Evolutionary conservation across 2,329 filamentous ascomycete species (phyloP), one percentile per base, ranked within the genome.

Genomic region (Mycocentrospora acerina): DNA sequence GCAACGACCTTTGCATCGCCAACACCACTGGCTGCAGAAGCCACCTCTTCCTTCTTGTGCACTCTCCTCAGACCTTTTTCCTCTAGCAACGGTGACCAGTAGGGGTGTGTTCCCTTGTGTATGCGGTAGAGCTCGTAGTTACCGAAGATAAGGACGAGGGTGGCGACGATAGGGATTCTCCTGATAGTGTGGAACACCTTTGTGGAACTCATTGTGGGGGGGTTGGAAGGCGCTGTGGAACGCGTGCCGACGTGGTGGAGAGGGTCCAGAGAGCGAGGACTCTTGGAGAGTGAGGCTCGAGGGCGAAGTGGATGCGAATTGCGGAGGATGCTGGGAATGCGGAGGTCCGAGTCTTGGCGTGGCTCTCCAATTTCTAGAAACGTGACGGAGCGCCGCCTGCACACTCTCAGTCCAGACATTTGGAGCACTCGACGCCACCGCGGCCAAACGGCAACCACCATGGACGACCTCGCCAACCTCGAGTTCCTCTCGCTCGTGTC

Each of bases 401-500:
- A 17, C 17, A 32, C 32, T 24, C 24, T 24, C 17, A 27, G n/a
- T n/a, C n/a, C n/a, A n/a, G 37, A 30, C 33, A 27, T 42, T 29
- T 34, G 25, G n/a, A 30, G 24, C 33, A 30, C 9, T 15, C 29
- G 24, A 16, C 15, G 5, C 11, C 29, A 12, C 26, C 25, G 11
- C 14, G 14, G 30, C 19, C 18, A 26, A 35, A n/a, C n/a, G n/a
- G n/a, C 40, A 32, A 40, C 43, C 43, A 37, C 47, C 46, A 95
- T 96, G 89, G 90, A 95, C 64, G 91, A 96, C 62, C 79, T 98
- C 53, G 81, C 88, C 67, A 87, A 88, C 57, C 83, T 98, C 64
- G 93, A 98, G 77, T 78, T 94, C 45, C 79, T 98, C 37, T 95
- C 90, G 57, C 83, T 98, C 60, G 90, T 97, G 40, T 93, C 89